Conservation (phyloP, 2,329 filamentous ascomycete genomes). For the Botryosphaeria dothidea region DNA sequence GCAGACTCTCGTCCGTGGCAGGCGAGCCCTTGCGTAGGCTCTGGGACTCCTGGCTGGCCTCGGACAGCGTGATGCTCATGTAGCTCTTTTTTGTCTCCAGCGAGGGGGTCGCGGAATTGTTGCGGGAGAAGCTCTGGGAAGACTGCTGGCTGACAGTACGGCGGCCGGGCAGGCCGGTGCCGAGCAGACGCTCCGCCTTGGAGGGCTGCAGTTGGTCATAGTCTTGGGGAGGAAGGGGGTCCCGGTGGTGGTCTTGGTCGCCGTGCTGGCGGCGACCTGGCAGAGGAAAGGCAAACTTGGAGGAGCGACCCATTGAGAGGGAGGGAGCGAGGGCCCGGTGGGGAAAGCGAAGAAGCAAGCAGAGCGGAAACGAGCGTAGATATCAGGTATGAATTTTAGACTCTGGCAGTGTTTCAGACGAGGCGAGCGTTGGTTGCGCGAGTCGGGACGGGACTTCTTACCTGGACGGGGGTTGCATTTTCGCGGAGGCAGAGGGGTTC, state of each 20-base stretch:
- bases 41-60: conserved; percentile 32
- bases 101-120: conserved; percentile 21
- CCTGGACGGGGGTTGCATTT: neutral
- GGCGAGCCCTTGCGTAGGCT: conserved; percentile 27
- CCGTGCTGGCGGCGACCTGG: conserved; percentile 32
- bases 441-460: neutral
- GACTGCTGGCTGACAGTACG: conserved; percentile 21
- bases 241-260: conserved; percentile 21
- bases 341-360: neutral
- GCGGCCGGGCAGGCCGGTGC: conserved; percentile 33
- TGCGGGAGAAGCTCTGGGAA: neutral
- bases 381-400: conserved; percentile 11
- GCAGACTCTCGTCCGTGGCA: conserved; percentile 23
- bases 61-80: conserved; percentile 35
- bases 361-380: conserved; percentile 13
- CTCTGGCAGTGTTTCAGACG: conserved; percentile 12
- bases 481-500: neutral
- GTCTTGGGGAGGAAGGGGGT: neutral
- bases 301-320: conserved; percentile 15
- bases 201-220: neutral
- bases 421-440: neutral
- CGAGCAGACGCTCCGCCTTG: conserved; percentile 41
- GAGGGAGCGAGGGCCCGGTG: neutral
- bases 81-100: conserved; percentile 30
- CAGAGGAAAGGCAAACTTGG: conserved; percentile 40